Base-by-base conservation (phyloP, 305 asterid species). In the Plantago coronopus region DNA sequence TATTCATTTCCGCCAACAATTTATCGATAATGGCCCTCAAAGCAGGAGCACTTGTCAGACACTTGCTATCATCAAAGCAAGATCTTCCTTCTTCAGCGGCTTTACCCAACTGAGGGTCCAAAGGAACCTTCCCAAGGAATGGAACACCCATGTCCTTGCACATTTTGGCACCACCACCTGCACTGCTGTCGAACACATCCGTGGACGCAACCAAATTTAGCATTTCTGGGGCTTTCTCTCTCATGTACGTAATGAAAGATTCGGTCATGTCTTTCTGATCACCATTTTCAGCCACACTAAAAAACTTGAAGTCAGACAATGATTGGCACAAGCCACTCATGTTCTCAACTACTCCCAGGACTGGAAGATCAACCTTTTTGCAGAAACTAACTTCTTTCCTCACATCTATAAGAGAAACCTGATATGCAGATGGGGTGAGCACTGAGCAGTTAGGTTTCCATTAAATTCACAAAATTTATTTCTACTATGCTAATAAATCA, bases 81-180 rank as follows among this genome's bases (percentile, higher is more conserved):
- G 98, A 86, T 57, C 87, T 76, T 37, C 98, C 98, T 80, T 88
- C 95, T 74, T 91, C 98, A 1, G 96, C 90, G 2, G 96, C 98
- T 76, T 77, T 91, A 77, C 98, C 70, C 17, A 91, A 83, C 76
- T 80, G 86, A 50, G 98, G 98, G 61, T 91, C 98, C 11, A 91
- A 61, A 0, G 98, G 96, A 7, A 91, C 87, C 45, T 86, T 83
- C 29, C 98, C 96, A 13, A 91, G 91, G 63, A 91, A 91, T 5
- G 94, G 82, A 23, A 91, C 87, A 0, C 74, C 89, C 96, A 86
- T 82, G 14, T 91, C 96, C 19, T 10, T 47, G 53, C 98, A 91
- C 96, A 91, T 91, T 69, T 79, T 77, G 14, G 82, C 91, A 38
- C 96, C 96, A 48, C 98, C 98, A 14, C 96, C 96, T 17, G 73